Evolutionary conservation across 495 filamentous ascomycete species (phyloP), one percentile per base, ranked within the genome.

Genomic region (Baudoinia panamericana): DNA sequence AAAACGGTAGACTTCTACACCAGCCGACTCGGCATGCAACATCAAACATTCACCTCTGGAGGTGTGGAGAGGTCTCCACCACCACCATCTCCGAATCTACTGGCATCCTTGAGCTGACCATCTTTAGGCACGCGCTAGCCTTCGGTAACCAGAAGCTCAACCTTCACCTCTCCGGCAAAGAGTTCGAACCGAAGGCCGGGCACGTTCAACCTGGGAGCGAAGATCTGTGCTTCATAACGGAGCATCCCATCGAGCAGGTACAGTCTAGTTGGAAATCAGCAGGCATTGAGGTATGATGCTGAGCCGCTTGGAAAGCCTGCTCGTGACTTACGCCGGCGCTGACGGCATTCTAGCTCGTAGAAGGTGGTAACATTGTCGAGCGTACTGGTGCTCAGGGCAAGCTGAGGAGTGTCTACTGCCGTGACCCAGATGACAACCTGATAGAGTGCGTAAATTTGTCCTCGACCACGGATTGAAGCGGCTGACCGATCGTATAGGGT

Each of bases 371-470:
- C 21, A 56, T 72, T 22, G 70, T 74, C 8, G 54, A 61, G 20
- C 53, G 69, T 25, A 72, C 67, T 0, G 69, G 70, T 12, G 68
- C 69, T 1, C 54, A 58, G 15, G 65, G 65, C 4, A 65, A 58
- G 31, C 43, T 73, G n/a, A 55, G 63, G 13, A 74, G 70, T 53
- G 63, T 72, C 2, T 72, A 72, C 59, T 59, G 66, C 45, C 56
- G 70, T 22, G 70, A 73, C 54, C 68, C 69, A 1, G 70, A 74
- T 62, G 67, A 64, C 13, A 74, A 74, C 56, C 56, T 74, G 21
- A 63, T 74, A 36, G 70, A 73, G 69, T 71, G 17, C 80, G 71
- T n/a, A n/a, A n/a, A n/a, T n/a, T n/a, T n/a, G n/a, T 41, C 17
- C 34, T 4, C 10, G 6, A 17, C 20, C n/a, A 3, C 20, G 18